phyloP scores from a whole-genome alignment of 805 yeast genomes.

The Saturnispora ahearnii region DNA sequence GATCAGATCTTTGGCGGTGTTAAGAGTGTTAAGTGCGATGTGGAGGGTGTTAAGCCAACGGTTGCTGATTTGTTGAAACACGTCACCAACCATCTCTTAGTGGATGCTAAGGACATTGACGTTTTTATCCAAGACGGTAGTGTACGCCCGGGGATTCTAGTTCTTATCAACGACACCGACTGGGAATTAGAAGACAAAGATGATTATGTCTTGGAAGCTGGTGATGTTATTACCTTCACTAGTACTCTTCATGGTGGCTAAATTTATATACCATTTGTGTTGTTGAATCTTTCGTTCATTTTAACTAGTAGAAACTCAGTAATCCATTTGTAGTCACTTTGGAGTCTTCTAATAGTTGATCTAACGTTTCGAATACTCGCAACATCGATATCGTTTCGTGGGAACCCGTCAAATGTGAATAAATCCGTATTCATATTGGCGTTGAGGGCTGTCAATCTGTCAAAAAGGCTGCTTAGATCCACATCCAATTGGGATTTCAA shows the following conservation, averaged over 20 bases:
- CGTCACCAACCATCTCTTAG: constrained; percentile 46
- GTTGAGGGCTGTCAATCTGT: constrained; percentile 28
- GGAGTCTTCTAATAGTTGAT: constrained; percentile 52
- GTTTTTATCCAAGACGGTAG: constrained; percentile 76
- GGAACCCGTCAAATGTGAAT: constrained; percentile 70
- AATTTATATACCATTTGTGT: not conserved
- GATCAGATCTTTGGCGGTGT: constrained; percentile 65
- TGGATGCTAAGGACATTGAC: constrained; percentile 52
- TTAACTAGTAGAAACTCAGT: constrained; percentile 35
- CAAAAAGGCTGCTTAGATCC: constrained; percentile 34
- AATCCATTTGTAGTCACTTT: constrained; percentile 57
- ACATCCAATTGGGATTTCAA: constrained; percentile 28
- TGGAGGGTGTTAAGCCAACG: constrained; percentile 27
- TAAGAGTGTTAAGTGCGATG: constrained; percentile 39
- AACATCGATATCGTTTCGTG: constrained; percentile 76
- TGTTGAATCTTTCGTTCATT: constrained; percentile 25
- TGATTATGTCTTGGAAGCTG: constrained; percentile 62
- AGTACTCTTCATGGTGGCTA: constrained; percentile 94
- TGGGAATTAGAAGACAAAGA: constrained; percentile 95
- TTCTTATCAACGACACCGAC: constrained; percentile 86
- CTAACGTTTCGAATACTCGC: constrained; percentile 56
- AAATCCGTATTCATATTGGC: constrained; percentile 56
- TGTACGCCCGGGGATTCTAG: constrained; percentile 86
- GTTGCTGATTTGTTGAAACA: constrained; percentile 45
- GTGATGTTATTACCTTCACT: constrained; percentile 79